Evolutionary conservation across 2,329 filamentous ascomycete species (phyloP), one percentile per base, ranked within the genome.

Genomic region (Talaromyces islandicus): DNA sequence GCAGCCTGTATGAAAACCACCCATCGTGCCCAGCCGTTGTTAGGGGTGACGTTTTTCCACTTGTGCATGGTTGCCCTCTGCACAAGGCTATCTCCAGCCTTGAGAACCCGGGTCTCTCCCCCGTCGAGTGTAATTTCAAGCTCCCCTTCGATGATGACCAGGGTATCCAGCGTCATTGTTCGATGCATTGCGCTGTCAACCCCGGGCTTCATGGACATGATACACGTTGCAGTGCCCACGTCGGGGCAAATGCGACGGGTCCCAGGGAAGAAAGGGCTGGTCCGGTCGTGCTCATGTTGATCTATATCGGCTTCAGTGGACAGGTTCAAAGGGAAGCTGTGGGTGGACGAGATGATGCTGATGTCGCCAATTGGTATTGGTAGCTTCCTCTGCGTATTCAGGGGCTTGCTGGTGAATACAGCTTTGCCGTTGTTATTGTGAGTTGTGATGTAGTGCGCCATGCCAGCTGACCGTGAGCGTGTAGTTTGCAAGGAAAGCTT

Each of bases 31-130:
- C 80, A 82, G 55, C 78, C 76, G 12, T 75, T 78, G 50, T 57
- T 51, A 55, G 70, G 63, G 61, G 76, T 80, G 12, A 73, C 68
- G 61, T 84, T 84, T 55, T 73, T 69, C 82, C 81, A 84, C 35
- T 76, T 77, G 67, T 85, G 83, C 72, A 79, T 81, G 2, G 82
- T 84, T 0, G 77, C 81, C 50, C 83, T 73, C 70, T 85, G 82
- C 21, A 85, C 78, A 14, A 78, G 78, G 21, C 84, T 71, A 66
- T 85, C 83, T 2, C 83, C 83, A 10, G 76, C 71, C 54, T 72
- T 71, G 75, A 85, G 72, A 24, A 72, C 60, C 52, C 73, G 74
- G 55, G 68, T 73, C 60, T 80, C 80, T 2, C 82, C 82, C n/a
- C 77, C 77, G 62, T 83, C 83, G 3, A 85, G 68, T 3, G 78